Evolutionary conservation across 1,284 basidiomycete species (phyloP), one percentile per base, ranked within the genome.

Genomic region (Pholiota adiposa): DNA sequence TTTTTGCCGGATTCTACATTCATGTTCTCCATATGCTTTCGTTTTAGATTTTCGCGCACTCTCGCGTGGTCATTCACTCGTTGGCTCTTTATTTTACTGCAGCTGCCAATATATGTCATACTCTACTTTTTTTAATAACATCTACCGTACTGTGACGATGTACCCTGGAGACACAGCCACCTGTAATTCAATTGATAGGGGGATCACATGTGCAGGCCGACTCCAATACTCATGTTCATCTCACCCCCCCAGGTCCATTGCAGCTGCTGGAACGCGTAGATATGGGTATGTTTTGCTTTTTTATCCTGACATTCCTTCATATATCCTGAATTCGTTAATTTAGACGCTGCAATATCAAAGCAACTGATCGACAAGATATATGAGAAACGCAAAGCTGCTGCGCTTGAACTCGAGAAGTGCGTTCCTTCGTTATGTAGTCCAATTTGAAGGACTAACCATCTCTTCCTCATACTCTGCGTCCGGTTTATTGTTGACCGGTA

Each of bases 301-400:
- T 54, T 16, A 23, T 46, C 18, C 34, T 40, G 34, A 49, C 46
- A 23, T 54, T 36, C 38, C 16, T 51, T 16, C 43, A 43, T 21
- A 19, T 16, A 36, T 27, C 23, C 25, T 46, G 44, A 46, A 46
- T 23, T 27, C 23, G 14, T 14, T 23, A 23, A 34, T 44, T 52
- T 65, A 91, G 89, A 91, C 67, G 75, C 84, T 58, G 80, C 84
- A 61, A 83, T 90, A 48, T 79, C 88, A 48, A 89, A 88, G 71
- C 91, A 92, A 72, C 78, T 93, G 59, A 84, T 92, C 55, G 91
- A 93, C 83, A 92, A 93, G 80, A 88, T 93, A 75, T 94, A 98
- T 73, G 97, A 98, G 81, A 94, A 95, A 78, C 88, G 97, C 63
- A 98, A 98, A 78, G 89, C 93, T 8, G 94, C 96, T 3, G 96